Base-by-base conservation (phyloP, 208 protist species). In the Histomonas meleagridis region DNA sequence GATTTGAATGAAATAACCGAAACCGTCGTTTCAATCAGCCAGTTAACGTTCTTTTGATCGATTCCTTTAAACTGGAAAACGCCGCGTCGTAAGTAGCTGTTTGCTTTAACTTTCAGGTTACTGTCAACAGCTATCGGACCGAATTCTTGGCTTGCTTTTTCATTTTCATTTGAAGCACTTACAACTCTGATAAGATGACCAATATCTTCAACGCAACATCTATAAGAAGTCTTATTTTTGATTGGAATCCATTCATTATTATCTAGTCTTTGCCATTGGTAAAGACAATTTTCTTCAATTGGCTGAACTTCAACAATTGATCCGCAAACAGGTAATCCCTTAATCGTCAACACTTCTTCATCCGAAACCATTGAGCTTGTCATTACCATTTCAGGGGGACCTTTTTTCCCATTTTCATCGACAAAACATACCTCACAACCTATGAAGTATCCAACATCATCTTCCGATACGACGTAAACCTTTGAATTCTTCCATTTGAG, bases 181-280 rank as follows among this genome's bases (percentile, higher is more conserved):
- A 86, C 46, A 38, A 86, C 43, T 16, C 76, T 0, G 1, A 86
- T 28, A 32, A 86, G 18, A 10, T 43, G 18, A 38, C 76, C 76
- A 55, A 86, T 46, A 55, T 86, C 76, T 57, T 86, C 76, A 38
- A 40, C 4, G 1, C 21, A n/a, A 32, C 40, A 46, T 7, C 76
- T 32, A 46, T 86, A 86, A 40, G 43, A 38, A 16, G n/a, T 26
- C 5, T 35, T 51, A 2, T 12, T 51, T 12, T 16, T 23, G 4
- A 86, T 46, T 38, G 18, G 26, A 55, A 46, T 86, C 76, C 76
- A 86, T 38, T 48, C 76, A 86, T 86, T 46, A 86, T 86, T 12
- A n/a, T n/a, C 60, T n/a, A 46, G 10, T 26, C 21, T 51, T 49
- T 86, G 76, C 76, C 76, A 86, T 16, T 32, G 18, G 16, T 38